These are phyloP conservation scores for Yamadazyma membranifaciens DNA, from an alignment of 1,139 yeast species.

Conservation along the genomic window DNA sequence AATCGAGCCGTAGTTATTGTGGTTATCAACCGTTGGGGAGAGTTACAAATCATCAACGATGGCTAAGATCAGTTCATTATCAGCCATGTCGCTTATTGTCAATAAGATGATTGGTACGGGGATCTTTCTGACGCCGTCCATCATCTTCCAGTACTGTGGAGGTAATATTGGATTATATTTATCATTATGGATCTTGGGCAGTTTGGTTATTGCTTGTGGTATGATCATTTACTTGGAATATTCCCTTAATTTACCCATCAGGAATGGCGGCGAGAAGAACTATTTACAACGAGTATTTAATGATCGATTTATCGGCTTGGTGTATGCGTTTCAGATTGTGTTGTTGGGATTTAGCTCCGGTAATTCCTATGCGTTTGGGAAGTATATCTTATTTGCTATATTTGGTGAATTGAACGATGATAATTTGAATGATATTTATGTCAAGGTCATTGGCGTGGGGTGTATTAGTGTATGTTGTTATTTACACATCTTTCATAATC, in stretches of 20 bases:
- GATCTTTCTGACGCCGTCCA: slow-evolving; percentile 48
- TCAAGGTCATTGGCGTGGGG: slow-evolving; percentile 43
- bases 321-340: slow-evolving; percentile 48
- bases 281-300: slow-evolving; percentile 44
- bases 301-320: slow-evolving; percentile 38
- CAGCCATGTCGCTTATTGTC: slow-evolving; percentile 37
- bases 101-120: slow-evolving; percentile 56
- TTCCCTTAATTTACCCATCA: slow-evolving; percentile 46
- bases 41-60: neutral
- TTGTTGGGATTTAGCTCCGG: slow-evolving; percentile 51
- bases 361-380: slow-evolving; percentile 51
- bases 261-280: slow-evolving; percentile 52
- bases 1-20: too few relatives aligned
- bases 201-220: slow-evolving; percentile 47
- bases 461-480: slow-evolving; percentile 42
- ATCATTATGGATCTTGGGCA: slow-evolving; percentile 43
- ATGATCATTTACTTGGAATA: slow-evolving; percentile 45
- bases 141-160: slow-evolving; percentile 42
- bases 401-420: slow-evolving; percentile 21
- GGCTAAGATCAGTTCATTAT: slow-evolving; percentile 8
- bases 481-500: slow-evolving; percentile 38
- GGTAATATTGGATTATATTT: slow-evolving; percentile 45
- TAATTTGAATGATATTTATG: slow-evolving; percentile 23
- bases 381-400: slow-evolving; percentile 42
- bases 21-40: too few relatives aligned